A percentile compares a stretch with the other conserved stretches of the same genome.
phyloP scores from a whole-genome alignment of 177 flowering plant genomes.

The Vitis hybrid region DNA sequence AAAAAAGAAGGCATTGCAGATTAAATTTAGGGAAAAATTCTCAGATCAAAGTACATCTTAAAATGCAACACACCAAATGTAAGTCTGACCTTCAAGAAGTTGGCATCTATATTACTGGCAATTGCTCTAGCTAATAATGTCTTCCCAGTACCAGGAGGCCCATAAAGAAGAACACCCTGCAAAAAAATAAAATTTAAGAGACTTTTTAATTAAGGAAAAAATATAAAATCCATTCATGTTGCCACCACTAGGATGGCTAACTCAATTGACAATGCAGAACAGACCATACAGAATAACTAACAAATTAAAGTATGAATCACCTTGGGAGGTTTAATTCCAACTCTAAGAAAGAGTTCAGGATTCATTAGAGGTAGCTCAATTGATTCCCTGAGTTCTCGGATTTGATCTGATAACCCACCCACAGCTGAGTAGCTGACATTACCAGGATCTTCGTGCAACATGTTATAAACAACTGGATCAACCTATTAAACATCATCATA shows the following conservation, averaged over 20 bases:
- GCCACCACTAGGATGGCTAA: too few species aligned
- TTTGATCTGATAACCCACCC: conserved; percentile 95
- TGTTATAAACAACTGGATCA: conserved; percentile 94
- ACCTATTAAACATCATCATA: conserved; percentile 46
- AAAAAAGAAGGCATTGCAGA: neutral
- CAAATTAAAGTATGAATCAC: conserved; percentile 27
- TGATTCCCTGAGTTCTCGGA: conserved; percentile 90
- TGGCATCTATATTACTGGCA: conserved; percentile 97
- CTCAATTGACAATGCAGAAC: too few species aligned
- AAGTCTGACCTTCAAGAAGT: conserved; percentile 74
- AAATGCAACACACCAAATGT: neutral
- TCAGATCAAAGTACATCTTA: neutral
- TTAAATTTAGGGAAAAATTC: neutral
- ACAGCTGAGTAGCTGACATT: conserved; percentile 97
- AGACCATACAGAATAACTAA: too few species aligned
- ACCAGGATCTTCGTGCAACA: conserved; percentile 99
- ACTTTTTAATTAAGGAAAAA: neutral
- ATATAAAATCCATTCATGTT: neutral
- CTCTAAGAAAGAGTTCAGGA: conserved; percentile 90
- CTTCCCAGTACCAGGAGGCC: conserved; percentile 96
- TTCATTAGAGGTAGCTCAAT: conserved; percentile 95
- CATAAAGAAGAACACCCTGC: conserved; percentile 94
- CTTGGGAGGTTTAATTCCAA: conserved; percentile 98
- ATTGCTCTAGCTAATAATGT: conserved; percentile 89
- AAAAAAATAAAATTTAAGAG: conserved; percentile 3